phyloP scores from a whole-genome alignment of 495 filamentous ascomycete species.

The Hypoxylon cercidicola region DNA sequence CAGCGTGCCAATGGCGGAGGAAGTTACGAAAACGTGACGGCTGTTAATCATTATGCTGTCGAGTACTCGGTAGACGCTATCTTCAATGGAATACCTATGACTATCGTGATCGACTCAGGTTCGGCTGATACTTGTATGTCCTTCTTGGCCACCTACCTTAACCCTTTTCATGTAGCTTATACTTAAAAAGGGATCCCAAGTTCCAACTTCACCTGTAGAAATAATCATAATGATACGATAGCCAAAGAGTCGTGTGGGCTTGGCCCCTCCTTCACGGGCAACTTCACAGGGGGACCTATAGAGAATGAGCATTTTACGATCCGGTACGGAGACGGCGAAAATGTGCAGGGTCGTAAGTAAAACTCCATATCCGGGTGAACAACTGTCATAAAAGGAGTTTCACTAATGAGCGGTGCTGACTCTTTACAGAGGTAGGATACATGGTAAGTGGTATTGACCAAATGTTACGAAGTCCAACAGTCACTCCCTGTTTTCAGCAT shows the following conservation, averaged over 20 bases:
- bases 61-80: slow-evolving; percentile 50
- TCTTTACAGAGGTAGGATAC: slow-evolving; percentile 15
- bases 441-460: slow-evolving; percentile 11
- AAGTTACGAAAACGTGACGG: slow-evolving; percentile 52
- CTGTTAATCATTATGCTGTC: slow-evolving; percentile 50
- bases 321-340: slow-evolving; percentile 56
- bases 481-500: background rate
- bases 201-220: slow-evolving; percentile 19
- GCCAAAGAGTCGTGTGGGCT: slow-evolving; percentile 56
- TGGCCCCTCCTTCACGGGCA: slow-evolving; percentile 51
- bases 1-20: slow-evolving; percentile 24
- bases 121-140: slow-evolving; percentile 68
- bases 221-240: slow-evolving; percentile 23
- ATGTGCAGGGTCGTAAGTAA: slow-evolving; percentile 28
- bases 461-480: background rate
- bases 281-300: slow-evolving; percentile 52
- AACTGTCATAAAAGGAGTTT: background rate
- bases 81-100: slow-evolving; percentile 43
- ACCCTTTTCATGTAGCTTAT: slow-evolving; percentile 31
- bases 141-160: background rate
- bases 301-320: slow-evolving; percentile 61
- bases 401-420: background rate
- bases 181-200: slow-evolving; percentile 12
- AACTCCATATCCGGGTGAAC: no score
- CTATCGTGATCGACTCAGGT: slow-evolving; percentile 69